A percentile compares a stretch with the other conserved stretches of the same genome.
Evolutionary conservation across 225 moss, liverwort and hornwort genomes (phyloP).

Genomic region (Climacium dendroides): DNA sequence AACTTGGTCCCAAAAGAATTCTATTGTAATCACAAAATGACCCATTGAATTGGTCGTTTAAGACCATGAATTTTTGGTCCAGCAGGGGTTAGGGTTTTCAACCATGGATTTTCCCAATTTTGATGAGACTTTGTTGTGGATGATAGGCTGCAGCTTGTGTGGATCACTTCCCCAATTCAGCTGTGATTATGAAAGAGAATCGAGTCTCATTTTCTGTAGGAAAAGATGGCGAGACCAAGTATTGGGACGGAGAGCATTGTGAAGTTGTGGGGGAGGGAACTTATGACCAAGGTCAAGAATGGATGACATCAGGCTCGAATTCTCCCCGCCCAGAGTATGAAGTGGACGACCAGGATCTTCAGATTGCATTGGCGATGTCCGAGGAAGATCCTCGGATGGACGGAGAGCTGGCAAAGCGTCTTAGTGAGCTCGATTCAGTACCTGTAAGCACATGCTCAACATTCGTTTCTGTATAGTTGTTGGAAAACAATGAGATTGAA

Average conservation of each 20-base stretch:
- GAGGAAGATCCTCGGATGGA: constrained; percentile 57
- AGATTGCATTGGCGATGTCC: constrained; percentile 64
- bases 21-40: not conserved
- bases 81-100: not conserved
- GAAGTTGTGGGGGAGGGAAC: constrained; percentile 19
- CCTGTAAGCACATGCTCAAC: constrained; percentile 29
- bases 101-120: not conserved
- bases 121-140: not conserved
- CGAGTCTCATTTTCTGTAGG: constrained; percentile 6
- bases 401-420: constrained; percentile 77
- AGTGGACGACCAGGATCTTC: constrained; percentile 57
- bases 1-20: not conserved
- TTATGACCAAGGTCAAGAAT: not conserved
- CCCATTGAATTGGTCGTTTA: not conserved
- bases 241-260: constrained; percentile 17
- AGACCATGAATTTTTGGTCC: not conserved
- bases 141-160: constrained; percentile 11
- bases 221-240: constrained; percentile 20
- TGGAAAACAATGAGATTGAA: not conserved
- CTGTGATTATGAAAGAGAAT: not conserved
- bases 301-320: not conserved
- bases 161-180: not conserved
- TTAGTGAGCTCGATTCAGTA: constrained; percentile 69
- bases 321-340: not conserved
- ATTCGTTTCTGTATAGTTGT: not conserved